Evolutionary conservation across 768 basidiomycete species (phyloP).

Genomic region (Calvatia gigantea): DNA sequence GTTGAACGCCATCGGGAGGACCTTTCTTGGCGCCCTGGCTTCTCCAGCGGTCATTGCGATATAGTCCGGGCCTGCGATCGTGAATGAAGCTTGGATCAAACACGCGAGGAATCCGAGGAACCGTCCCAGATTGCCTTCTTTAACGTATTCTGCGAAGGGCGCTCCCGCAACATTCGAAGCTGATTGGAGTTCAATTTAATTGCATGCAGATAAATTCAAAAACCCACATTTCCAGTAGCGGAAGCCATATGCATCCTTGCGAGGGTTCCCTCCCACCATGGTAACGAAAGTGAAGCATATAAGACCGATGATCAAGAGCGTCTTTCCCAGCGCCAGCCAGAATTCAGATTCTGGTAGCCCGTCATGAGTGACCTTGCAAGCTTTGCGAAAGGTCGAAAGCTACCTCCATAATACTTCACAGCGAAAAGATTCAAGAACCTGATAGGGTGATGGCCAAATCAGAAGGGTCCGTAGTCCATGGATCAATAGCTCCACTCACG

Average conservation of each 20-base stretch:
- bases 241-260: slow-evolving; percentile 51
- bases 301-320: slow-evolving; percentile 42
- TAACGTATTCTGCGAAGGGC: slow-evolving; percentile 56
- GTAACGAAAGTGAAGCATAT: slow-evolving; percentile 54
- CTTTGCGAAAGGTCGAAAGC: slow-evolving; percentile 3
- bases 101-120: slow-evolving; percentile 66
- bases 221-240: slow-evolving; percentile 47
- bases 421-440: slow-evolving; percentile 47
- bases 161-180: slow-evolving; percentile 43
- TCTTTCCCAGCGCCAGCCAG: slow-evolving; percentile 52
- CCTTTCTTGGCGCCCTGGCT: slow-evolving; percentile 63
- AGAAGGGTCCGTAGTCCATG: background rate
- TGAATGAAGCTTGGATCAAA: slow-evolving; percentile 58
- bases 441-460: background rate
- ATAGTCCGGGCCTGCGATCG: slow-evolving; percentile 56
- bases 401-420: slow-evolving; percentile 48
- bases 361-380: background rate
- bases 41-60: slow-evolving; percentile 68
- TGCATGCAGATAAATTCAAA: background rate
- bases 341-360: slow-evolving; percentile 45
- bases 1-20: slow-evolving; percentile 67
- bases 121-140: slow-evolving; percentile 48
- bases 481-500: slow-evolving; percentile 24
- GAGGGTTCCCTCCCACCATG: slow-evolving; percentile 59
- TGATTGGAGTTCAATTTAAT: slow-evolving; percentile 14